phyloP scores from a whole-genome alignment of 148 eudicot species.

The Rhododendron ferrugineum region DNA sequence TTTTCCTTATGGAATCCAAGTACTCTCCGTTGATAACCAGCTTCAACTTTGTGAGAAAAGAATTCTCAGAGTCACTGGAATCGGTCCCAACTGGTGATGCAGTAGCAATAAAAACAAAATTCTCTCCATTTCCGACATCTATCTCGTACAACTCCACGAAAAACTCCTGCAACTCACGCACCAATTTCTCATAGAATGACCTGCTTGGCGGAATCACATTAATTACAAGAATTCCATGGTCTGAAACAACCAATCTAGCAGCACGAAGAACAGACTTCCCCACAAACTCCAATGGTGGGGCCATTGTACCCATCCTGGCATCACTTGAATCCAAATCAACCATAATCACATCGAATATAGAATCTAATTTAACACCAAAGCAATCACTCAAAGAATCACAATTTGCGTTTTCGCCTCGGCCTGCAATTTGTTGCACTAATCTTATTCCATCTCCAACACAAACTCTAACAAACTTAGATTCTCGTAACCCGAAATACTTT shows the following conservation, averaged over 20 bases:
- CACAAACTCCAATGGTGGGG: constrained; percentile 67
- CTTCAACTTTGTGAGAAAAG: constrained; percentile 47
- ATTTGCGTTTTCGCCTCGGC: neutral
- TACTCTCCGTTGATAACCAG: constrained; percentile 29
- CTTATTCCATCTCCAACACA: constrained; percentile 57
- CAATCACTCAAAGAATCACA: constrained; percentile 7
- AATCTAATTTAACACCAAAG: constrained; percentile 7
- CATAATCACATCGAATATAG: constrained; percentile 64
- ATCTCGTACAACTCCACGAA: constrained; percentile 61
- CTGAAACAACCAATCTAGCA: constrained; percentile 37
- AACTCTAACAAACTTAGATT: constrained; percentile 28
- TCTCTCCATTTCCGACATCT: constrained; percentile 63
- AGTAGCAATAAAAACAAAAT: constrained; percentile 60
- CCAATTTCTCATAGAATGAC: constrained; percentile 41
- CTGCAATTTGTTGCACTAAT: constrained; percentile 27
- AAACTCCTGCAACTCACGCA: constrained; percentile 26
- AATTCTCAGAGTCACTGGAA: constrained; percentile 16
- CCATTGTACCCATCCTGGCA: constrained; percentile 40
- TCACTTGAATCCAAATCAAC: constrained; percentile 90
- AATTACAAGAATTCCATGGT: constrained; percentile 50
- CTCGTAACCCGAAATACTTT: constrained; percentile 49
- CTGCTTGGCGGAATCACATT: constrained; percentile 58
- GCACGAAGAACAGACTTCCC: constrained; percentile 49
- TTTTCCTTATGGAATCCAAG: constrained; percentile 47
- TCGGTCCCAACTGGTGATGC: constrained; percentile 12